Evolutionary conservation across 2,329 filamentous ascomycete species (phyloP).

Genomic region (Xylariaceae sp.): DNA sequence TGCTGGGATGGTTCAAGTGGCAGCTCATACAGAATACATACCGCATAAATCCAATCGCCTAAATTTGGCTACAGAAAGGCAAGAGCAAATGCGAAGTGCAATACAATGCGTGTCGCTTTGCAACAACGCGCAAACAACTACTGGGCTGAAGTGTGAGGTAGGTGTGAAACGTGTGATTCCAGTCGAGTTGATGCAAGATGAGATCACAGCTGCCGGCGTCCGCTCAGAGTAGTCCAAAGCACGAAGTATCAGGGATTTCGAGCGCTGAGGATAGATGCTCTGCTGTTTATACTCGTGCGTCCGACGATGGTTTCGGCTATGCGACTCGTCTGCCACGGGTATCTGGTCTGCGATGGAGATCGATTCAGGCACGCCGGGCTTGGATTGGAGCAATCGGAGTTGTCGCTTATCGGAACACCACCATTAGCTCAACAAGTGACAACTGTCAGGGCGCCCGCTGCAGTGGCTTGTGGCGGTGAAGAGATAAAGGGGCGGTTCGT

Average conservation of each 20-base stretch:
- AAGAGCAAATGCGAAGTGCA: too few species aligned
- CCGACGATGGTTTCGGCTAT: neutral
- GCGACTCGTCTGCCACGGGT: too few species aligned
- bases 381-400: neutral
- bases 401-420: constrained; percentile 13
- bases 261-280: too few species aligned
- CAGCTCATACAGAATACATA: neutral
- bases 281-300: neutral
- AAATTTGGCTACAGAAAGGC: too few species aligned
- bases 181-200: too few species aligned
- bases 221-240: too few species aligned
- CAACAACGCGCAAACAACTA: neutral
- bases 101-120: neutral
- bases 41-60: neutral
- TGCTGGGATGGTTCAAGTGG: too few species aligned
- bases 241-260: too few species aligned
- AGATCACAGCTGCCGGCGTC: too few species aligned
- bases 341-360: too few species aligned
- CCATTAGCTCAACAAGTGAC: constrained; percentile 10
- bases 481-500: constrained; percentile 13
- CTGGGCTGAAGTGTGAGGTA: neutral
- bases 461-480: constrained; percentile 16
- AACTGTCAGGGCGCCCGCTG: neutral
- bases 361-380: neutral
- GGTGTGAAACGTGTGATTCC: too few species aligned